Conservation (phyloP, 306 rosid species). For the Trifolium fragiferum region DNA sequence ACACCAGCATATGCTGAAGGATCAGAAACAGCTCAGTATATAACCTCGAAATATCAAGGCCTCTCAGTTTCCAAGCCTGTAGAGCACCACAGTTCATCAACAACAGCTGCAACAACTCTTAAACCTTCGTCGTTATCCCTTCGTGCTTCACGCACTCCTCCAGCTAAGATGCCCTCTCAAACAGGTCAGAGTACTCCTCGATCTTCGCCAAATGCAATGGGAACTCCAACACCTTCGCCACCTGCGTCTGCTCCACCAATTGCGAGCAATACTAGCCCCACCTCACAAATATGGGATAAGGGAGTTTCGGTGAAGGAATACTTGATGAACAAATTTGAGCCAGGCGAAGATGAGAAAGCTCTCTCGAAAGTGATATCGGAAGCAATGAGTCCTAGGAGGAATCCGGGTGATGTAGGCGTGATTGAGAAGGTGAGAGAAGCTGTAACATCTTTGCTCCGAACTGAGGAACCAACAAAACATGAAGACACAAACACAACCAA, state of each 20-base stretch:
- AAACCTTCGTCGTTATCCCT: conserved; percentile 9
- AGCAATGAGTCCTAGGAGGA: conserved; percentile 66
- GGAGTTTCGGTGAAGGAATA: conserved; percentile 82
- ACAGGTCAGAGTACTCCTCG: conserved; percentile 11
- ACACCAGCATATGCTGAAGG: conserved; percentile 52
- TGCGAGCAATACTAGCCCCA: conserved; percentile 31
- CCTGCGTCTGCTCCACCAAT: conserved; percentile 33
- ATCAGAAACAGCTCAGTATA: conserved; percentile 50
- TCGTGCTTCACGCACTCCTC: conserved; percentile 36
- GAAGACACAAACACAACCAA: conserved; percentile 36
- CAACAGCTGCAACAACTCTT: background rate
- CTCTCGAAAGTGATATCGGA: conserved; percentile 81
- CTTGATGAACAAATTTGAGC: conserved; percentile 75
- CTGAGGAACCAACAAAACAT: conserved; percentile 49
- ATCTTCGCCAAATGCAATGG: conserved; percentile 8
- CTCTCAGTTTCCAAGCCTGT: conserved; percentile 46
- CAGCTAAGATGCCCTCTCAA: conserved; percentile 33
- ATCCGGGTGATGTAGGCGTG: conserved; percentile 65
- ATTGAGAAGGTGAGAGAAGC: conserved; percentile 83
- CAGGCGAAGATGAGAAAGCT: conserved; percentile 93
- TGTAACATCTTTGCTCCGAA: conserved; percentile 70
- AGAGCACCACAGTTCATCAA: conserved; percentile 27
- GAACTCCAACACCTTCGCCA: conserved; percentile 31
- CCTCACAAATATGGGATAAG: conserved; percentile 66
- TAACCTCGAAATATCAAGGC: conserved; percentile 60